Base-by-base conservation (phyloP, 495 filamentous ascomycete genomes). In the Hyaloscypha hepaticicola region DNA sequence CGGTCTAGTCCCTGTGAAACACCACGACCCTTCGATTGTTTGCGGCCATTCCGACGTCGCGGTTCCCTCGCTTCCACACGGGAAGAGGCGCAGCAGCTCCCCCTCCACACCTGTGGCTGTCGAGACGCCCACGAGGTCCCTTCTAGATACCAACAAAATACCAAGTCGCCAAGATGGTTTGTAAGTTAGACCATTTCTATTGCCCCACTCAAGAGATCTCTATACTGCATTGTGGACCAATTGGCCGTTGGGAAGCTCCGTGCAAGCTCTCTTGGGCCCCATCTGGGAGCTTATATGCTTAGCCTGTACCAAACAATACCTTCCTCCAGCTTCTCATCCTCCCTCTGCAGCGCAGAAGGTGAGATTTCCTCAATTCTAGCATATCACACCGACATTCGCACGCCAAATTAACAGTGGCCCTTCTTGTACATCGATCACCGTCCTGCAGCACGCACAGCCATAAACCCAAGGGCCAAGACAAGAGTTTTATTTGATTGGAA, bases 31-130 rank as follows among this genome's bases (percentile, higher is more conserved):
- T 29, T 5, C 53, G 19, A 57, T 57, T 57, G 28, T 21, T 16
- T 65, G 52, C 21, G 56, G 60, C 27, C 59, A 21, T 26, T 38
- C 45, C 22, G 19, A 25, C 52, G 34, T 5, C 27, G 33, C 60
- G 60, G 34, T 34, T 25, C 31, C n/a, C 34, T 33, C 29, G 3
- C 5, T 22, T 59, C 34, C 31, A 45, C 38, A 52, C 59, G 34
- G 3, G 4, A n/a, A 66, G 64, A 60, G 68, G 64, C 68, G 68
- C 64, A 70, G 68, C 68, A 70, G 57, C 55, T 70, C 24, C 27
- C 25, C 50, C 38, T 45, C 38, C 38, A 45, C 14, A 45, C 9
- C 38, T 58, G 19, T 22, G 61, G 22, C 5, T 16, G 0, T 51
- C 34, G 31, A 52, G 38, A 25, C 51, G 28, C 21, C 55, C 66